Conservation (phyloP, 352 stramenopile species). For the Pythium rishiriense region DNA sequence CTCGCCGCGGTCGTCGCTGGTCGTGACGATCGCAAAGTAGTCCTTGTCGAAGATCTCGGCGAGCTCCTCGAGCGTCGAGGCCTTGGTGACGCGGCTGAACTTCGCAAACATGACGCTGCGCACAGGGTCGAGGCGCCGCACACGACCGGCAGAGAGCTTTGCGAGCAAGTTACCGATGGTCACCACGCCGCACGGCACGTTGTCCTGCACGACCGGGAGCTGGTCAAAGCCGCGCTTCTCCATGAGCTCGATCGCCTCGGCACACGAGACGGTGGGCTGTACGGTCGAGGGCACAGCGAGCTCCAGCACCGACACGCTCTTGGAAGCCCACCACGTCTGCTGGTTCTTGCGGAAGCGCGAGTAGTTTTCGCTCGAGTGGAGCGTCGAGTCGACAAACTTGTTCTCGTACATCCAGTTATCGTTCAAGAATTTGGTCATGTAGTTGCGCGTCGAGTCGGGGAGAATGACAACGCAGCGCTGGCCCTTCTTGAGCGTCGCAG, state of each 20-base stretch:
- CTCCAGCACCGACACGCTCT: conserved; percentile 77
- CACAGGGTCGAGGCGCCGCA: conserved; percentile 82
- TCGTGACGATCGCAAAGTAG: conserved; percentile 92
- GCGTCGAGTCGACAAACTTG: conserved; percentile 63
- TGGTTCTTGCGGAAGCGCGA: conserved; percentile 64
- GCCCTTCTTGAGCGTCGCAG: conserved; percentile 80
- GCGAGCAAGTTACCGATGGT: conserved; percentile 95
- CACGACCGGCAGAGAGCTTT: conserved; percentile 85
- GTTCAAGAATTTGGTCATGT: conserved; percentile 98
- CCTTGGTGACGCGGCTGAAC: conserved; percentile 91
- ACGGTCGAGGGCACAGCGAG: conserved; percentile 88
- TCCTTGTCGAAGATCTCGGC: conserved; percentile 95
- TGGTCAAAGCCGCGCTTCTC: conserved; percentile 90
- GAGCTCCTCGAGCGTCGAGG: conserved; percentile 87
- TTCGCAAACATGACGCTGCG: conserved; percentile 92
- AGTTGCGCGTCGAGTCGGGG: conserved; percentile 96
- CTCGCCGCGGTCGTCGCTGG: conserved; percentile 57
- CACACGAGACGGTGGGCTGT: conserved; percentile 75
- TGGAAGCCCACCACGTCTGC: conserved; percentile 91
- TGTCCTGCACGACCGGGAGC: conserved; percentile 68
- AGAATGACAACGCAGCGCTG: conserved; percentile 95
- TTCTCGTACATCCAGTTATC: conserved; percentile 95
- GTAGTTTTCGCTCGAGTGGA: conserved; percentile 77
- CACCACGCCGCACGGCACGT: conserved; percentile 91
- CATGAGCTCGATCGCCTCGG: conserved; percentile 92